Conservation (phyloP, 2,329 filamentous ascomycete species). For the Dothideomycetes sp. region DNA sequence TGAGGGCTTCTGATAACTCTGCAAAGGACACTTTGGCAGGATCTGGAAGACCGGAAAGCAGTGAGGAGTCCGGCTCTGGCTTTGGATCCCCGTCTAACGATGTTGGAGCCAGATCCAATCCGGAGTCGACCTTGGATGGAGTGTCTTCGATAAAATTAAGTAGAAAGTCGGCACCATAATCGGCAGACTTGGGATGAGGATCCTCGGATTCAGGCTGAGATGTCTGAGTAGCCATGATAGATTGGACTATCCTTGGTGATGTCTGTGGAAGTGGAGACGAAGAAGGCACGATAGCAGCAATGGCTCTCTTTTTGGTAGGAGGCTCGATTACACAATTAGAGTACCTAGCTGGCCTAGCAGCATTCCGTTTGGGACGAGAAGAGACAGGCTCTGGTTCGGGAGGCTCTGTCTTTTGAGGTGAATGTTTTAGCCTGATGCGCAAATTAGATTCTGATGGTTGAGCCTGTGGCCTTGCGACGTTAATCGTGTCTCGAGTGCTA, state of each 20-base stretch:
- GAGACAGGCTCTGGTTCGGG: not conserved
- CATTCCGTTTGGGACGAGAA: slow-evolving; percentile 12
- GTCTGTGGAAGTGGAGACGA: slow-evolving; percentile 13
- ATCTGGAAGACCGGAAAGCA: too few relatives aligned
- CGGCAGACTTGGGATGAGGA: slow-evolving; percentile 11
- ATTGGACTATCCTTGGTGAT: not conserved
- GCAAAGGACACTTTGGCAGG: too few relatives aligned
- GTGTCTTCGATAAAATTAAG: slow-evolving; percentile 24
- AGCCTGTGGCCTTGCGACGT: slow-evolving; percentile 9
- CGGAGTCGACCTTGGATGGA: not conserved
- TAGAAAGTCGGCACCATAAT: slow-evolving; percentile 24
- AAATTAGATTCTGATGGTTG: too few relatives aligned
- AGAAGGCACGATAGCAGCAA: slow-evolving; percentile 12
- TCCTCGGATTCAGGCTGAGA: slow-evolving; percentile 14
- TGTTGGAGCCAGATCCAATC: not conserved
- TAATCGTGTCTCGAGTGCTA: slow-evolving; percentile 8
- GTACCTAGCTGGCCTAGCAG: slow-evolving; percentile 9
- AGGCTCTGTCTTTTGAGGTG: too few relatives aligned
- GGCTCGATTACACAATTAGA: slow-evolving; percentile 5
- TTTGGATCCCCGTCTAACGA: not conserved
- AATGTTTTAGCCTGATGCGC: too few relatives aligned
- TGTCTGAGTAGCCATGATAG: slow-evolving; percentile 2
- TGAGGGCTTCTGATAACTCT: too few relatives aligned
- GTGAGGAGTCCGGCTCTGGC: too few relatives aligned
- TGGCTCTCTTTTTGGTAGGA: slow-evolving; percentile 4